Evolutionary conservation across 1,284 basidiomycete species (phyloP).

Genomic region (Neonothopanus nambi): DNA sequence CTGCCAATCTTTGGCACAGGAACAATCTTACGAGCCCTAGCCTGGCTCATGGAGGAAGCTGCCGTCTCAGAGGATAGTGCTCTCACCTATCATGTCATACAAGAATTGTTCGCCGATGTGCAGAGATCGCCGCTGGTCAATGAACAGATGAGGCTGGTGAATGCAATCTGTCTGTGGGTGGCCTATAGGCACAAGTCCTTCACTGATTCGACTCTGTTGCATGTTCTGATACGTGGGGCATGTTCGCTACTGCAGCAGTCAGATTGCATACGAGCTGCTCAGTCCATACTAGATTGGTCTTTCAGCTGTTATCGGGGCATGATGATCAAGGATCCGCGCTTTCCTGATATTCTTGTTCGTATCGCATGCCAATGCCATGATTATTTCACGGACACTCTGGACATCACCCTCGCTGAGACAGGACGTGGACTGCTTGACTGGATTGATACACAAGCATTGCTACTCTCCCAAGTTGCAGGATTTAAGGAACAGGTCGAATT

Average conservation of each 20-base stretch:
- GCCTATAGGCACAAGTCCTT: slow-evolving; percentile 57
- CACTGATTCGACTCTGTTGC: slow-evolving; percentile 56
- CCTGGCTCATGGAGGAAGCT: slow-evolving; percentile 52
- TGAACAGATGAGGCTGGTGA: slow-evolving; percentile 80
- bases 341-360: slow-evolving; percentile 70
- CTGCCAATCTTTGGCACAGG: slow-evolving; percentile 54
- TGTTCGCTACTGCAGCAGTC: slow-evolving; percentile 64
- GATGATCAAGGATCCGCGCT: slow-evolving; percentile 42
- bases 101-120: slow-evolving; percentile 71
- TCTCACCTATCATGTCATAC: slow-evolving; percentile 75
- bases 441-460: slow-evolving; percentile 56
- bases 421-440: slow-evolving; percentile 57
- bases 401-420: slow-evolving; percentile 26
- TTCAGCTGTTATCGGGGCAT: slow-evolving; percentile 51
- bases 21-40: slow-evolving; percentile 54
- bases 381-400: slow-evolving; percentile 36
- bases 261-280: slow-evolving; percentile 69
- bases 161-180: slow-evolving; percentile 74
- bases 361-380: slow-evolving; percentile 60
- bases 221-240: slow-evolving; percentile 69
- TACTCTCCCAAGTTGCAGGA: slow-evolving; percentile 38
- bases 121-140: slow-evolving; percentile 77
- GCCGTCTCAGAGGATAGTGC: slow-evolving; percentile 43
- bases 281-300: slow-evolving; percentile 79
- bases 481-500: slow-evolving; percentile 48